Base-by-base conservation (phyloP, 1,284 basidiomycete genomes). In the Sporisorium sorghi region DNA sequence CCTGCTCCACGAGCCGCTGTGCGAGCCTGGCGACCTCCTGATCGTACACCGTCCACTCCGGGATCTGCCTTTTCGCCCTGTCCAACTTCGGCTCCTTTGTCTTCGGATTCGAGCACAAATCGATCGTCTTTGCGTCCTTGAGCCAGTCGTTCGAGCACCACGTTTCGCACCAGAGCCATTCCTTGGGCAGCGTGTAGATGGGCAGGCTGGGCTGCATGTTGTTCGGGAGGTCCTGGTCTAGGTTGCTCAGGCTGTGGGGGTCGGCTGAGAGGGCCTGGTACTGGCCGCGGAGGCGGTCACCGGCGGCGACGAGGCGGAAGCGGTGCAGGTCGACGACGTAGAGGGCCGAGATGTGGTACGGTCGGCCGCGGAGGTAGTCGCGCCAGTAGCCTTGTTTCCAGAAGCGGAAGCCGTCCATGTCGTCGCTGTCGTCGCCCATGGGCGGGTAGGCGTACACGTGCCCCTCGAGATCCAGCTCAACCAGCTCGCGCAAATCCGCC, bases 11-110 rank as follows among this genome's bases (percentile, higher is more conserved):
- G 24, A 85, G 55, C 5, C 80, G 58, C 26, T 74, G 60, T 0
- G 85, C 85, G 11, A 86, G 61, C 8, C 62, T 75, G 1, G 84
- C 84, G 8, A 86, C 83, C 58, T 86, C 85, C 14, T 82, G 71
- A 65, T 98, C 96, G 81, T 97, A 97, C 47, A 88, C 88, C 66
- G 95, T 94, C 97, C 96, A 99, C 85, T 99, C 96, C 0, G 96
- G 95, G 56, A 99, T 97, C 80, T 95, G 90, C 39, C 95, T 89
- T 30, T 83, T 79, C 1, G 96, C 97, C 33, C 96, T 89, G 10
- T 91, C 89, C 10, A 99, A 88, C 85, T 99, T 99, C 2, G 95
- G 95, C 84, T 98, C 95, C 90, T 97, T 96, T 14, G 85, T 86
- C 61, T 83, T 80, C n/a, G 85, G 84, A 50, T 85, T 85, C 32